Base-by-base conservation (phyloP, 2,329 filamentous ascomycete genomes). In the Fusarium paranaense region DNA sequence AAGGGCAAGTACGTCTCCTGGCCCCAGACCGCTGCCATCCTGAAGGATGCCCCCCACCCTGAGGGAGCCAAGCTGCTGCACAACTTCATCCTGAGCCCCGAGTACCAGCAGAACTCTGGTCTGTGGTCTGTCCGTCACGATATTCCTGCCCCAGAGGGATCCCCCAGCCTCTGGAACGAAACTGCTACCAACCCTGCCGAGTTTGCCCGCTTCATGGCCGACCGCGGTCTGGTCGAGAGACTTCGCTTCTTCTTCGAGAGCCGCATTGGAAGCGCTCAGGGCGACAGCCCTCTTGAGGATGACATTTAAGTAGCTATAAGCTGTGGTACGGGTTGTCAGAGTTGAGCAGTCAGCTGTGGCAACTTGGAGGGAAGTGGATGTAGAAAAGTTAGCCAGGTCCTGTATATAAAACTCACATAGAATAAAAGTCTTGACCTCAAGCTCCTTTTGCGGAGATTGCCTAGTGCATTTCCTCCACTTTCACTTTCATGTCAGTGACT, bases 21-120 rank as follows among this genome's bases (percentile, higher is more conserved):
- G 87, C 72, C 85, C 0, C 87, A 89, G 71, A 82, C 78, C 0
- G 86, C 79, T 2, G 88, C 82, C 1, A 89, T 90, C 66, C 79
- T 87, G 33, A 84, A 83, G 62, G 79, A 86, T 33, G 86, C 87
- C 0, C 85, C 85, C 0, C 86, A 87, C 59, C 85, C 86, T 0
- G 86, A 89, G 76, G 83, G 83, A 35, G 86, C 87, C 32, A 89
- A 88, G 80, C 78, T 89, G 30, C 82, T 89, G 10, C 82, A 86
- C 72, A 86, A 82, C 74, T 89, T 78, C 74, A 67, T 89, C 7
- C 76, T 88, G 13, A 85, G 81, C 64, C 66, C 79, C 2, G 86
- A 86, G 64, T 82, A 71, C 56, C 85, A 87, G 74, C 62, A 75
- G 9, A 67, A 62, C 5, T 79, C 79, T 5, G 33, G 62, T 7